A percentile compares a stretch with the other conserved stretches of the same genome.
phyloP scores from a whole-genome alignment of 75 land plant species.

The Picea sitchensis region DNA sequence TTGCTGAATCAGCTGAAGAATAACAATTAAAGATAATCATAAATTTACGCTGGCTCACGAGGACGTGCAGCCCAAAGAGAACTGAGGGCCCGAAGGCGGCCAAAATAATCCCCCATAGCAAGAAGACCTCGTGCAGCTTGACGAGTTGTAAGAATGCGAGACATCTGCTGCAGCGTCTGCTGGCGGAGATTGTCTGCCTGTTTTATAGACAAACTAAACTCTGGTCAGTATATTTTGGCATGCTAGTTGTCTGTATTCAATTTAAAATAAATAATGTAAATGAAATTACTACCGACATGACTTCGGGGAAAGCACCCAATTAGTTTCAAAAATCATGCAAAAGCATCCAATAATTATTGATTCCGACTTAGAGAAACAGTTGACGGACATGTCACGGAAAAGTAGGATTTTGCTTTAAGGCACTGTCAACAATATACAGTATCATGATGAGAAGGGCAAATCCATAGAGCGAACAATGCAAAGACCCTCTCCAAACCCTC shows the following conservation, averaged over 20 bases:
- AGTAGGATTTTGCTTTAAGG: neutral
- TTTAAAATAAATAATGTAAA: neutral
- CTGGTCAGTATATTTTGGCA: neutral
- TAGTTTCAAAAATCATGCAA: neutral
- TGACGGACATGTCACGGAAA: neutral
- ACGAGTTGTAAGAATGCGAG: slow-evolving; percentile 66
- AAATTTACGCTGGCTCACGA: slow-evolving; percentile 43
- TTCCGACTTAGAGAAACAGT: neutral
- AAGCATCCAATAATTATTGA: neutral
- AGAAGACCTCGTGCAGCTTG: slow-evolving; percentile 88
- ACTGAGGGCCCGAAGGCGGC: slow-evolving; percentile 80
- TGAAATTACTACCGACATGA: neutral
- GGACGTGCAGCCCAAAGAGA: slow-evolving; percentile 84
- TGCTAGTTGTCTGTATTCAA: neutral
- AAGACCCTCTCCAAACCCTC: neutral
- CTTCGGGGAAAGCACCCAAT: neutral
- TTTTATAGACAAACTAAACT: slow-evolving; percentile 7
- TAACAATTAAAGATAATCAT: neutral
- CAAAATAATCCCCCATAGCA: slow-evolving; percentile 84
- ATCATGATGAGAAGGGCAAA: neutral
- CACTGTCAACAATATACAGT: neutral
- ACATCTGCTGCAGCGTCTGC: slow-evolving; percentile 74
- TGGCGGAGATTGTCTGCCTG: slow-evolving; percentile 90
- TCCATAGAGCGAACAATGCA: too few relatives aligned
- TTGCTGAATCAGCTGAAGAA: slow-evolving; percentile 12